These are phyloP conservation scores for Talaromyces sp. DNA, from an alignment of 2,329 filamentous ascomycete species.

Conservation along the genomic window DNA sequence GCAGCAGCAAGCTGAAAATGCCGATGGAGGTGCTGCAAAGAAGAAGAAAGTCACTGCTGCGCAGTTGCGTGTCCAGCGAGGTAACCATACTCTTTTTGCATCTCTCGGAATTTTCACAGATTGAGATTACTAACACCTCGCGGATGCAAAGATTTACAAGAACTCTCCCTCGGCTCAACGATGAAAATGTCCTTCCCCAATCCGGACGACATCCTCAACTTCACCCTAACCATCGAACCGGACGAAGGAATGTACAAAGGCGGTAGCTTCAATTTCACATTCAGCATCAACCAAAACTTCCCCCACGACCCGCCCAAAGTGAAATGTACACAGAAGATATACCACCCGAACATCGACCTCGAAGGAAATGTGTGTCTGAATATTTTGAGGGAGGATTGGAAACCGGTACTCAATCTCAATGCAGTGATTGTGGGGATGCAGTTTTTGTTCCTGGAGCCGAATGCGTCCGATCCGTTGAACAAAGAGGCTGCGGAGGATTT, in stretches of 20 bases:
- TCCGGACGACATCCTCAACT: slow-evolving; percentile 58
- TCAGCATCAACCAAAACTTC: slow-evolving; percentile 90
- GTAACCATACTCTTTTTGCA: slow-evolving; percentile 47
- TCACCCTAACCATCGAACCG: slow-evolving; percentile 48
- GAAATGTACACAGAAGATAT: slow-evolving; percentile 95
- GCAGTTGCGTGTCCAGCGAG: slow-evolving; percentile 92
- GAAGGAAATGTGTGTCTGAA: slow-evolving; percentile 98
- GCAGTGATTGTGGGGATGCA: slow-evolving; percentile 92
- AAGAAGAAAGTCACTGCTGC: slow-evolving; percentile 99
- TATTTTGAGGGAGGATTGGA: slow-evolving; percentile 97
- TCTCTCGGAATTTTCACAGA: neutral
- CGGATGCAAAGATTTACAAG: slow-evolving; percentile 39
- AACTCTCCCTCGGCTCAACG: slow-evolving; percentile 50
- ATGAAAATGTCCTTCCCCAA: slow-evolving; percentile 58
- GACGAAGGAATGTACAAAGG: slow-evolving; percentile 74
- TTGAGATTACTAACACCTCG: neutral
- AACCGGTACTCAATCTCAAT: slow-evolving; percentile 94
- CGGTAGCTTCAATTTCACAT: slow-evolving; percentile 83
- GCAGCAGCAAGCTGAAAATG: slow-evolving; percentile 94
- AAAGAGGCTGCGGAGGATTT: slow-evolving; percentile 96
- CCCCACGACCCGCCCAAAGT: slow-evolving; percentile 98
- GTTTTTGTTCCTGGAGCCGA: slow-evolving; percentile 97
- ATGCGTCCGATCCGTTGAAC: slow-evolving; percentile 94
- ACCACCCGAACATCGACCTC: slow-evolving; percentile 97
- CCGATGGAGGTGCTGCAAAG: slow-evolving; percentile 76